Evolutionary conservation across 1,284 basidiomycete genomes (phyloP).

Genomic region (Chalciporus sp.): DNA sequence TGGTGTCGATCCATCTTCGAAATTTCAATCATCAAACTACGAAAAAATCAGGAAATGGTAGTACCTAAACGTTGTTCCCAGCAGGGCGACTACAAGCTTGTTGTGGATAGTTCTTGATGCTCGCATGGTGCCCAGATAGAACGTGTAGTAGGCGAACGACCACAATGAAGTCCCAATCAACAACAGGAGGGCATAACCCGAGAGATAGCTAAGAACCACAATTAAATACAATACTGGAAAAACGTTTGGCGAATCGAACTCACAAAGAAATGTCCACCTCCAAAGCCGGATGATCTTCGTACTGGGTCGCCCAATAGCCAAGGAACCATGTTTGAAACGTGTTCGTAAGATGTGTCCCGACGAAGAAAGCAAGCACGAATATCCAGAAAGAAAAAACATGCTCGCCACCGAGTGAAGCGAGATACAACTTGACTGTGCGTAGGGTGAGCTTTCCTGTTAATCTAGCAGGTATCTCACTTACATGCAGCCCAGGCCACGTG

Average conservation of each 20-base stretch:
- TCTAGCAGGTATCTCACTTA: slow-evolving; percentile 17
- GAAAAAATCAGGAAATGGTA: slow-evolving; percentile 4
- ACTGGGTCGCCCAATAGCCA: slow-evolving; percentile 54
- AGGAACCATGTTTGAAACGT: slow-evolving; percentile 54
- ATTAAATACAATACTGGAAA: neutral
- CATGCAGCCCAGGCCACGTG: slow-evolving; percentile 51
- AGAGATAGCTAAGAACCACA: slow-evolving; percentile 37
- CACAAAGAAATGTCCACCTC: slow-evolving; percentile 38
- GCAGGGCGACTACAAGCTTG: slow-evolving; percentile 55
- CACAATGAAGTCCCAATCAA: slow-evolving; percentile 18
- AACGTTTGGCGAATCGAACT: slow-evolving; percentile 12
- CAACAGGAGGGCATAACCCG: slow-evolving; percentile 37
- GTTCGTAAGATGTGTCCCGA: slow-evolving; percentile 25
- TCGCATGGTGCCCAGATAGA: slow-evolving; percentile 45
- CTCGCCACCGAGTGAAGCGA: slow-evolving; percentile 44
- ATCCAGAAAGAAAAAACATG: slow-evolving; percentile 44
- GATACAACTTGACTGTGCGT: slow-evolving; percentile 36
- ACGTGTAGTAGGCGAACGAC: slow-evolving; percentile 35
- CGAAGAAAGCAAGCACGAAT: slow-evolving; percentile 31
- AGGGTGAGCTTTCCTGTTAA: neutral
- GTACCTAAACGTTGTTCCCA: slow-evolving; percentile 56
- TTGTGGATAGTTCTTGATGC: slow-evolving; percentile 63
- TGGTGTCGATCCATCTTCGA: slow-evolving; percentile 50
- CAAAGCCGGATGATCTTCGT: slow-evolving; percentile 36
- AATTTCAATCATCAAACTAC: neutral